phyloP scores from a whole-genome alignment of 2,329 filamentous ascomycete species.

The Myotisia sp. region DNA sequence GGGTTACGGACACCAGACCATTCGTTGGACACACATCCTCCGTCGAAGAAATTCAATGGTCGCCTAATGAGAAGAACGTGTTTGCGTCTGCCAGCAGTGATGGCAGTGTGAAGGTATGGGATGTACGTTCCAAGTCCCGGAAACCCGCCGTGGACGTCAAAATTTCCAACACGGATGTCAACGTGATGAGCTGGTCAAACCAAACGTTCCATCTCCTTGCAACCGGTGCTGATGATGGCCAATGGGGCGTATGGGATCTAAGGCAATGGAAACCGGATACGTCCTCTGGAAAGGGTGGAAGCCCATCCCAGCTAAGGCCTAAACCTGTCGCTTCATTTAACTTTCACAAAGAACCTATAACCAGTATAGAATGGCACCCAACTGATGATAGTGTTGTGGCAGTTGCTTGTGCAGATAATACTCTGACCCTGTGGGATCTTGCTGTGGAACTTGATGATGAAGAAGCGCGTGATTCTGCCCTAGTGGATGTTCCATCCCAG shows the following conservation, averaged over 20 bases:
- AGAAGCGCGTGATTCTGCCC: slow-evolving; percentile 77
- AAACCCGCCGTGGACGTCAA: slow-evolving; percentile 77
- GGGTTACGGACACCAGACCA: slow-evolving; percentile 69
- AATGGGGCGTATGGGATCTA: slow-evolving; percentile 93
- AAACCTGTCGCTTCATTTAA: slow-evolving; percentile 82
- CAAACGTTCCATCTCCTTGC: slow-evolving; percentile 81
- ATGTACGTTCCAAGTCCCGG: slow-evolving; percentile 77
- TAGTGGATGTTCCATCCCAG: slow-evolving; percentile 84
- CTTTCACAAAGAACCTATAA: slow-evolving; percentile 95
- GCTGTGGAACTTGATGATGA: slow-evolving; percentile 95
- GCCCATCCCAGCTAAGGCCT: slow-evolving; percentile 40
- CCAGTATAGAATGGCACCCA: slow-evolving; percentile 91
- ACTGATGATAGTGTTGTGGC: slow-evolving; percentile 92
- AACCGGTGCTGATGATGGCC: slow-evolving; percentile 82
- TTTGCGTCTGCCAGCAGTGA: slow-evolving; percentile 91
- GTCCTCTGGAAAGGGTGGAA: slow-evolving; percentile 28
- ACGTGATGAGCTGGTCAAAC: slow-evolving; percentile 89
- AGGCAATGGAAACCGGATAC: slow-evolving; percentile 72
- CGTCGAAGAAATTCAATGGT: slow-evolving; percentile 95
- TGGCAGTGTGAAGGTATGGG: slow-evolving; percentile 91
- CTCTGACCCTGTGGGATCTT: slow-evolving; percentile 89
- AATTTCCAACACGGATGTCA: slow-evolving; percentile 74
- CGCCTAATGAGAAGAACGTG: slow-evolving; percentile 78
- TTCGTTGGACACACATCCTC: slow-evolving; percentile 74
- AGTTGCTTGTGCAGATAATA: slow-evolving; percentile 84